Evolutionary conservation across 2,329 filamentous ascomycete genomes (phyloP), one percentile per base, ranked within the genome.

Genomic region (Colletotrichum tofieldiae): DNA sequence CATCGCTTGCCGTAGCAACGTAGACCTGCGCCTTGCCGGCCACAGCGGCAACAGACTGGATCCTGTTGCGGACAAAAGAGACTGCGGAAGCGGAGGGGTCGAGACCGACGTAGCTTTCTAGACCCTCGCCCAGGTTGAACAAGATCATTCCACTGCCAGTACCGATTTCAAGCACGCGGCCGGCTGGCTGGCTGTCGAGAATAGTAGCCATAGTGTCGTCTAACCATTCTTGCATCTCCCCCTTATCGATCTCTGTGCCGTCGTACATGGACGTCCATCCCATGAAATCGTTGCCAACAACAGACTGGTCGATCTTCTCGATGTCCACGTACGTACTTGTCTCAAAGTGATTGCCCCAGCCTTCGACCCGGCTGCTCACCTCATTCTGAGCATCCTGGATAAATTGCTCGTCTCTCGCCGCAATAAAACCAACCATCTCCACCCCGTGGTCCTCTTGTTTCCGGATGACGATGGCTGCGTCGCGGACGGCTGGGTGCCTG

Each of bases 241-340:
- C 64, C 47, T 74, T 76, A 45, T 78, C 75, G 5, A 81, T 78
- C 0, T 71, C 23, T 0, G 16, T 72, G 3, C 78, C 79, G 37
- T 80, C 76, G 39, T 79, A 80, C 77, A 79, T 79, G 0, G 79
- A 81, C 9, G 73, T 79, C 80, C 80, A 81, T 12, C 76, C 77
- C 0, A 72, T 75, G 39, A 81, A 81, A 37, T 81, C 79, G 2
- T 65, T 61, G 1, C 79, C 79, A 51, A 77, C 68, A 0, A 35
- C 43, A 0, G 67, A 69, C 0, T 55, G 14, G 11, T 73, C 51
- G 6, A 77, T 51, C 7, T 35, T n/a, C 1, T 73, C 66, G 16
- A 78, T 71, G 5, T 65, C 61, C 8, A 49, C 39, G 32, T 78
- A 78, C 11, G 43, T 69, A 7, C 60, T 69, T 0, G 14, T 49